Evolutionary conservation across 129 eudicot genomes (phyloP).

Genomic region (Daucus carota): DNA sequence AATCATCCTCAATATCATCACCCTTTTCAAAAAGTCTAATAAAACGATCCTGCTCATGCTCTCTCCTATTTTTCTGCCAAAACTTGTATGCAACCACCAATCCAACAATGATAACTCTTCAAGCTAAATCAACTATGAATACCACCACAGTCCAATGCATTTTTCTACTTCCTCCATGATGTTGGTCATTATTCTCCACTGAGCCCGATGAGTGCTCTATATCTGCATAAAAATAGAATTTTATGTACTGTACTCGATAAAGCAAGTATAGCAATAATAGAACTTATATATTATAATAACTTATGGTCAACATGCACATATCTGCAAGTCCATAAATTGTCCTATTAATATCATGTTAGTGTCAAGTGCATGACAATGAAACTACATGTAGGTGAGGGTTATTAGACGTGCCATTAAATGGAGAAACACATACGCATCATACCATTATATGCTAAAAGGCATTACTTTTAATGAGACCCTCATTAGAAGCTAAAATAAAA

Average conservation of each 20-base stretch:
- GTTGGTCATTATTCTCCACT: constrained; percentile 6
- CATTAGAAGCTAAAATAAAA: background rate
- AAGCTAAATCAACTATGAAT: constrained; percentile 22
- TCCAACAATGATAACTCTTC: constrained; percentile 31
- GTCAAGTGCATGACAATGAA: background rate
- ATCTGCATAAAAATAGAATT: constrained; percentile 15
- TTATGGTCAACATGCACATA: background rate
- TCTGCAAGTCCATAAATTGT: background rate
- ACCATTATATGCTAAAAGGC: background rate
- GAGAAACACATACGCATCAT: no score
- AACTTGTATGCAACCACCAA: constrained; percentile 43
- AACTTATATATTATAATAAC: background rate
- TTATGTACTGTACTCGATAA: background rate
- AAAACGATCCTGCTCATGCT: constrained; percentile 79
- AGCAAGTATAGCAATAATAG: background rate
- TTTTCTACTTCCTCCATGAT: constrained; percentile 13
- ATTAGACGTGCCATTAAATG: no score
- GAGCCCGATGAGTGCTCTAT: constrained; percentile 12
- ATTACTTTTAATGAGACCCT: background rate
- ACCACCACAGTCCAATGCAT: constrained; percentile 37
- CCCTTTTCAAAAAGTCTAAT: constrained; percentile 66
- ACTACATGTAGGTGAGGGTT: background rate
- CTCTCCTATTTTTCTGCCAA: constrained; percentile 66
- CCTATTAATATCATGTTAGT: background rate
- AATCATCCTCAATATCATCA: constrained; percentile 73